Evolutionary conservation across 371 early-diverging fungal genomes (phyloP).

Genomic region (Syncephalis plumigaleata): DNA sequence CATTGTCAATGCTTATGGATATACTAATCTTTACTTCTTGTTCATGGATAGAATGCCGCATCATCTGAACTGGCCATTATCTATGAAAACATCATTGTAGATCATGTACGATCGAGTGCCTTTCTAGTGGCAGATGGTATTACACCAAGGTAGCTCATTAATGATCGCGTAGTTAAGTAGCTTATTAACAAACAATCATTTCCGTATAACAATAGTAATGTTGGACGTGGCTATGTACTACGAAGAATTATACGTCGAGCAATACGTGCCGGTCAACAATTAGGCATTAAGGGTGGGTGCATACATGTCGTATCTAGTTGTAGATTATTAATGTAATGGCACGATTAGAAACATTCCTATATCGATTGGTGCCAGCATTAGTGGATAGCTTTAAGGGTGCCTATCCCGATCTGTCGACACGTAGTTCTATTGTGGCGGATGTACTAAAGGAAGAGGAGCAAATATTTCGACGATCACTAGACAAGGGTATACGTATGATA

Average conservation of each 20-base stretch:
- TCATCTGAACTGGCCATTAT: slow-evolving; percentile 2
- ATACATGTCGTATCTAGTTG: neutral
- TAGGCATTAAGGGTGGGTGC: slow-evolving; percentile 32
- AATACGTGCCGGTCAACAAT: slow-evolving; percentile 41
- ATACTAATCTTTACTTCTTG: neutral
- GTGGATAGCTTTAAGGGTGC: slow-evolving; percentile 17
- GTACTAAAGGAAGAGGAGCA: slow-evolving; percentile 49
- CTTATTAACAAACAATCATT: neutral
- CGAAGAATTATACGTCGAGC: slow-evolving; percentile 62
- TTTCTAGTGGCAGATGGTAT: slow-evolving; percentile 63
- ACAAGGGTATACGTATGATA: slow-evolving; percentile 35
- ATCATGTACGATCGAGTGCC: slow-evolving; percentile 52
- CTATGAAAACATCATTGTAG: slow-evolving; percentile 52
- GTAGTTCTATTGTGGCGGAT: slow-evolving; percentile 27
- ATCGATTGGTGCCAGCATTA: slow-evolving; percentile 32
- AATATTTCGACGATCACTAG: slow-evolving; percentile 39
- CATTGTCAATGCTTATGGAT: neutral
- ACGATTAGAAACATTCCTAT: slow-evolving; percentile 30
- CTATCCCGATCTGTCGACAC: slow-evolving; percentile 35
- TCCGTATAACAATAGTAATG: slow-evolving; percentile 21
- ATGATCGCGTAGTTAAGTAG: neutral
- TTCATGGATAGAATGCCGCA: neutral
- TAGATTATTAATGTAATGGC: neutral
- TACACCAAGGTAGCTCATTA: slow-evolving; percentile 29
- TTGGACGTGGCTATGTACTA: slow-evolving; percentile 61